Evolutionary conservation across 352 stramenopile species (phyloP).

Genomic region (Thalassiosira hispida): DNA sequence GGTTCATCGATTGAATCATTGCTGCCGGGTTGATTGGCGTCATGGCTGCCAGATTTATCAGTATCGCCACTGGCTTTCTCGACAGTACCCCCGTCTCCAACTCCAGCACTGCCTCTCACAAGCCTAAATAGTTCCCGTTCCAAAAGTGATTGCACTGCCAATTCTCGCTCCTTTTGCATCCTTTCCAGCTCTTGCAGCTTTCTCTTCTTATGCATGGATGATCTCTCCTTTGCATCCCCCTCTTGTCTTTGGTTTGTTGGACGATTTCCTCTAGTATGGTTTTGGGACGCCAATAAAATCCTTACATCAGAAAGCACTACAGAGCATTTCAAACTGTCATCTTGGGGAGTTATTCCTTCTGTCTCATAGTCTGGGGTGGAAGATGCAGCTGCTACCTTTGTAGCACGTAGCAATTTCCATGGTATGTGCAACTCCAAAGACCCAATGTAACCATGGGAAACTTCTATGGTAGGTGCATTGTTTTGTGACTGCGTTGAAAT

Average conservation of each 20-base stretch:
- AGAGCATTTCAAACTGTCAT: constrained; percentile 45
- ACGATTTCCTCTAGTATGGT: constrained; percentile 46
- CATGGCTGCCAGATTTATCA: background rate
- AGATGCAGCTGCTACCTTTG: constrained; percentile 15
- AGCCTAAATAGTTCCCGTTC: constrained; percentile 42
- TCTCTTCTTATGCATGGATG: background rate
- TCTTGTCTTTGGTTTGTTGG: background rate
- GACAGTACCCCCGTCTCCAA: background rate
- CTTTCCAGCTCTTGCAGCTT: constrained; percentile 12
- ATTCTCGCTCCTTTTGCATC: constrained; percentile 18
- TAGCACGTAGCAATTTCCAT: constrained; percentile 54
- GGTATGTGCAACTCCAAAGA: constrained; percentile 74
- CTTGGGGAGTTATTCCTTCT: constrained; percentile 5
- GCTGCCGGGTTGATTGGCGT: background rate
- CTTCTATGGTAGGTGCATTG: constrained; percentile 59
- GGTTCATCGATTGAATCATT: background rate
- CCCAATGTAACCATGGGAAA: constrained; percentile 71
- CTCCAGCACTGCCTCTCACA: constrained; percentile 12
- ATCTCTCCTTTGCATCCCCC: constrained; percentile 10
- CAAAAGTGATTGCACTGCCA: constrained; percentile 43
- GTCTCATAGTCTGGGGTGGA: background rate
- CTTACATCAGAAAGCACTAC: constrained; percentile 75
- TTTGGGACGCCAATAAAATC: constrained; percentile 54
- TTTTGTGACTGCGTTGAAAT: background rate
- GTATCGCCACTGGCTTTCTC: background rate